Conservation (phyloP, 2,329 filamentous ascomycete genomes). For the Didymosphaeria variabile region DNA sequence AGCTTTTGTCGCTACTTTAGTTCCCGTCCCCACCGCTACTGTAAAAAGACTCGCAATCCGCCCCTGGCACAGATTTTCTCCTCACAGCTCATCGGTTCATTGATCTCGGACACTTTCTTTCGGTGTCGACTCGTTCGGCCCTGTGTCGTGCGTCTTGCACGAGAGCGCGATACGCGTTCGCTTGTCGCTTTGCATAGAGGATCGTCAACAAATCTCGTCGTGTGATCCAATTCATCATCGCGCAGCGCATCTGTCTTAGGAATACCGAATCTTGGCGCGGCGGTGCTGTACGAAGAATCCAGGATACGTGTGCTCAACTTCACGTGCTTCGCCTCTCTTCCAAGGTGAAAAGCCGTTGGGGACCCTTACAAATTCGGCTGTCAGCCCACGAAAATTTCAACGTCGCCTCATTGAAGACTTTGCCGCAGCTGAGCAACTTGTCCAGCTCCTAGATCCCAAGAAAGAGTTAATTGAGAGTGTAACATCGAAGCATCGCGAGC, state of each 20-base stretch:
- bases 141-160: constrained; percentile 13
- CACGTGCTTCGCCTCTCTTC: constrained; percentile 13
- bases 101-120: neutral
- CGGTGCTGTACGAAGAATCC: neutral
- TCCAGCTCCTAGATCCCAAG: neutral
- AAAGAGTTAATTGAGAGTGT: constrained; percentile 7
- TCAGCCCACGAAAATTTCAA: constrained; percentile 12
- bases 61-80: constrained; percentile 7
- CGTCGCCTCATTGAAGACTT: constrained; percentile 2
- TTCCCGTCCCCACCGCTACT: constrained; percentile 13
- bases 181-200: constrained; percentile 4
- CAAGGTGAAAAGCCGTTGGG: neutral
- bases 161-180: constrained; percentile 12
- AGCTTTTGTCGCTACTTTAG: constrained; percentile 15
- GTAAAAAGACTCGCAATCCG: constrained; percentile 6
- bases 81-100: neutral
- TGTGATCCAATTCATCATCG: constrained; percentile 1
- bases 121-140: constrained; percentile 1
- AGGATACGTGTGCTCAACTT: constrained; percentile 1
- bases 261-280: neutral
- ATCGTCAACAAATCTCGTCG: constrained; percentile 4
- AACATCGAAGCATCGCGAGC: constrained; percentile 15
- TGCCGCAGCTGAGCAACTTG: neutral
- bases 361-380: constrained; percentile 9
- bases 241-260: constrained; percentile 2